Evolutionary conservation across 257 asterid species (phyloP).

Genomic region (Solanum chaucha): DNA sequence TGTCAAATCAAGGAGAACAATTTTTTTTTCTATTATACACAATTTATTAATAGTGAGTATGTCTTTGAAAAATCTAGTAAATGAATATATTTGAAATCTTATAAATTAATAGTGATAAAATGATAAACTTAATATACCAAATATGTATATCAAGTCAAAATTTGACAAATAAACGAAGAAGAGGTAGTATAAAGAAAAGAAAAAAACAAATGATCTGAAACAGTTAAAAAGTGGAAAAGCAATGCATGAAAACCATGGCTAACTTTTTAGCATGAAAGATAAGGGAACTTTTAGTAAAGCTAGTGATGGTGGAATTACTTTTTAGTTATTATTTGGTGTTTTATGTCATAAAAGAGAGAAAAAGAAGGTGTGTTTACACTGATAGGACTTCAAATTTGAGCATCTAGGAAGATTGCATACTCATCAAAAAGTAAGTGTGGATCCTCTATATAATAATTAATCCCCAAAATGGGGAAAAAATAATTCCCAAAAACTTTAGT

Average conservation of each 20-base stretch:
- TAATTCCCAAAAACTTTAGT: not conserved
- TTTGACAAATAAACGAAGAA: too few relatives aligned
- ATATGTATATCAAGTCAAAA: too few relatives aligned
- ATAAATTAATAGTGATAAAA: too few relatives aligned
- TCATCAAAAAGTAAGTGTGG: not conserved
- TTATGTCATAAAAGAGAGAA: not conserved
- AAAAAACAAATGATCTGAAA: not conserved
- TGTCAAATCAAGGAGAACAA: too few relatives aligned
- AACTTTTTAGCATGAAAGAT: not conserved
- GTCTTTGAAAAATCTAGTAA: too few relatives aligned
- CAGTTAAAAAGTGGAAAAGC: not conserved
- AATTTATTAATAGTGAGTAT: too few relatives aligned
- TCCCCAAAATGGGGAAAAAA: not conserved
- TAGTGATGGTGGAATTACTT: not conserved
- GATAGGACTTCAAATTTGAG: not conserved
- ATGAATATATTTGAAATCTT: too few relatives aligned
- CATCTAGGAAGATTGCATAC: not conserved
- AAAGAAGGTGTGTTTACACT: not conserved
- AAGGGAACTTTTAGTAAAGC: not conserved
- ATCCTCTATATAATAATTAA: not conserved
- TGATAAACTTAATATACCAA: too few relatives aligned
- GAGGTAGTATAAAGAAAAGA: not conserved
- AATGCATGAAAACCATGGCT: not conserved
- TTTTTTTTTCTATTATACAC: too few relatives aligned
- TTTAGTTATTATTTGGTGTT: not conserved